Base-by-base conservation (phyloP, 169 alveolate genomes). In the Cryptosporidium viatorum region DNA sequence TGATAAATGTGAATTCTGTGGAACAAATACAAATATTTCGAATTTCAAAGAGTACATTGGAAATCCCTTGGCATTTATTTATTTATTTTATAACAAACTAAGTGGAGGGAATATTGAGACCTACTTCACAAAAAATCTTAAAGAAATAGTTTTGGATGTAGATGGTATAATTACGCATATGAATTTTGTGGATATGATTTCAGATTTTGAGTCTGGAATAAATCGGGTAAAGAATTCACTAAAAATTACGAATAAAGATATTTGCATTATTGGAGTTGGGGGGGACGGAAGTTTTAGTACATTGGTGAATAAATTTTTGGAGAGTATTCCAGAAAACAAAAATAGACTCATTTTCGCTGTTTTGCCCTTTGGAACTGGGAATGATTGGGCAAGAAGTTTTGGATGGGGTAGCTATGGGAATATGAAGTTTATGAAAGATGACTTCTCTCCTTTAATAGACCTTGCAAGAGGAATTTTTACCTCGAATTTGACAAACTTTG, bases 31-130 rank as follows among this genome's bases (percentile, higher is more conserved):
- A n/a, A 43, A 26, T 60, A 43, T 80, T 58, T 43, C 62, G 7
- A 29, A 41, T 37, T 80, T 41, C 51, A 60, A 51, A 8, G 89
- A 80, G 45, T 80, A 80, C 43, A 62, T 80, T 80, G 75, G 89
- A 10, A 52, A 80, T 29, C 89, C 89, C 8, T 31, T 62, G 2
- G 87, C 87, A 10, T 80, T 80, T 62, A 80, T 80, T 35, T 80
- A 43, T 65, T 41, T 80, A 4, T 80, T 80, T 35, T 80, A 80
- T 41, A 80, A 80, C 37, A 80, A 80, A 37, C 23, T 62, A 45
- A 80, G 89, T 59, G 89, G 89, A 60, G 89, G 89, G 9, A 80
- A 80, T 41, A 80, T 80, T 31, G 75, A 80, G 14, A 59, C 52
- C 3, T 80, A 62, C 55, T 80, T 80, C 37, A 45, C 75, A n/a